Base-by-base conservation (phyloP, 139 green algal genomes). In the Tetratostichococcus sp. region DNA sequence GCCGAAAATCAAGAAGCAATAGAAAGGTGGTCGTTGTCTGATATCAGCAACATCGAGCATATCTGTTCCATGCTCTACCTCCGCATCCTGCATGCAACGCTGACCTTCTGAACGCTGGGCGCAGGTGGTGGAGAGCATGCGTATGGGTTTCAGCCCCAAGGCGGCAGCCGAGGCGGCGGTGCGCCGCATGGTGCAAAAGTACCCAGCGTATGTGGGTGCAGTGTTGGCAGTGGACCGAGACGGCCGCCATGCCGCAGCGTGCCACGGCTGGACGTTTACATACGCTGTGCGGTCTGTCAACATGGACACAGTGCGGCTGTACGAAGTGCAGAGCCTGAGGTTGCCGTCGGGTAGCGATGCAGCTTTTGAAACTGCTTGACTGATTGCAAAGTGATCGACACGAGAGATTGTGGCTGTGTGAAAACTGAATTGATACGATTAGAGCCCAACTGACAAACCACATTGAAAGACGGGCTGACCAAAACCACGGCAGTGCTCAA, bases 81-180 rank as follows among this genome's bases (percentile, higher is more conserved):
- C 31, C 43, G 31, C 35, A 26, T 74, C 23, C 30, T 72, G 30
- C 70, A 71, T 31, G n/a, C 31, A 30, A n/a, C n/a, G n/a, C n/a
- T n/a, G n/a, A n/a, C n/a, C n/a, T n/a, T n/a, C n/a, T n/a, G n/a
- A n/a, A n/a, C 31, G 30, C 16, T 23, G 17, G 31, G 5, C 74
- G 42, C 79, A 90, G 75, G 89, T 85, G 4, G 88, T 94, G 14
- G 90, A 92, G 71, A 82, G 67, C 39, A 87, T 94, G 85, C 69
- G 89, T 14, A 78, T 32, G 1, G 88, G 88, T 3, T 58, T 82
- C 65, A 43, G 28, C 33, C 89, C 89, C 0, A 67, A 70, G 34
- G 30, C 75, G 23, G 90, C 90, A 17, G 86, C 84, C 1, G 84
- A 92, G 58, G 83, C 83, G 8, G 83, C 83, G 1, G 66, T 91